Base-by-base conservation (phyloP, 208 protist genomes). In the Endotrypanum monterogeii region DNA sequence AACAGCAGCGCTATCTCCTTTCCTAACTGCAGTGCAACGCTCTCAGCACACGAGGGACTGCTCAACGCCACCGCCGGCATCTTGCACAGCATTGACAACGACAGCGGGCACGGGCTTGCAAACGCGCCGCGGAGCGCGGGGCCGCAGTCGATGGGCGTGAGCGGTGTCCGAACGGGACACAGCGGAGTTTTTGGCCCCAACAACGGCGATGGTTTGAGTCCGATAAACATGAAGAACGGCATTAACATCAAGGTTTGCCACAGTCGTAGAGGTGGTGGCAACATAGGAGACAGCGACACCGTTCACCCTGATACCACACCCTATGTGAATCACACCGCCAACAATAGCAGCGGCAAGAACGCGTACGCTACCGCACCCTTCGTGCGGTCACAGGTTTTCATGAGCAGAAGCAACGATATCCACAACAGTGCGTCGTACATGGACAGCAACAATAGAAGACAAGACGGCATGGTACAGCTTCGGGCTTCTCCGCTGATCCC, bases 51-150 rank as follows among this genome's bases (percentile, higher is more conserved):
- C 28, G 55, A 61, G 69, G 51, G n/a, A 50, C 32, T 5, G 48
- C 16, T 25, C 32, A 72, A 48, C 66, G n/a, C 7, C 30, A 60
- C 50, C 56, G 52, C 69, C 52, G 67, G 44, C 65, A 66, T n/a
- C 66, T 62, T 60, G 57, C 52, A 44, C 30, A 57, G 37, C 44
- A 35, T 62, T 39, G 9, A n/a, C 52, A 70, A 46, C 32, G 20
- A 18, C 67, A 79, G 3, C 57, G 71, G 41, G 7, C 41, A 30
- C 25, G 61, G 61, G 1, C 25, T 67, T n/a, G 41, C 61, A n/a
- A 51, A 25, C 3, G 61, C 61, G 37, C 11, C 61, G 35, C 39
- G 39, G 7, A n/a, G 39, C 4, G 61, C 11, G 39, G 61, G 20
- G 39, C 8, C 61, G 23, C 61, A n/a, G 39, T 32, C n/a, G 61